phyloP scores from a whole-genome alignment of 768 basidiomycete genomes.

The Trametes coccinea region DNA sequence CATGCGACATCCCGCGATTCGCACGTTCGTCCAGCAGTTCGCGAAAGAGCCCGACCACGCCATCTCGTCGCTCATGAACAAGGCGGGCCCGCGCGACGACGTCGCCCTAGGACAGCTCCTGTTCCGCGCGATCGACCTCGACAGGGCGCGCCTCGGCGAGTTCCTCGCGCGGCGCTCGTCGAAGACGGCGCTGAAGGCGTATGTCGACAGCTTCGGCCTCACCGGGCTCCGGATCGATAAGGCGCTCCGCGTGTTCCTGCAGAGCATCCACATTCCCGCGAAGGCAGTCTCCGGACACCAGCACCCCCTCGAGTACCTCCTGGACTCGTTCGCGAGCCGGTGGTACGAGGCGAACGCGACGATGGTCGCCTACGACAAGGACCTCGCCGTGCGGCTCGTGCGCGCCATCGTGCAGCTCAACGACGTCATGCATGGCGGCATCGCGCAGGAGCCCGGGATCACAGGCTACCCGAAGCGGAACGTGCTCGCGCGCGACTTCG shows the following conservation, averaged over 20 bases:
- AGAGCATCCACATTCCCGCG: conserved; percentile 70
- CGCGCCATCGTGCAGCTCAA: conserved; percentile 86
- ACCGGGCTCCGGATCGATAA: conserved; percentile 81
- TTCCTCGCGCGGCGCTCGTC: conserved; percentile 78
- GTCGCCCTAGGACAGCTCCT: conserved; percentile 71
- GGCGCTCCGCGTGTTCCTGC: conserved; percentile 86
- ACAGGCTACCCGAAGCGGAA: conserved; percentile 56
- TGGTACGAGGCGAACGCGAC: conserved; percentile 91
- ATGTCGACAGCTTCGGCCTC: conserved; percentile 87
- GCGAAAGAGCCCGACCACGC: conserved; percentile 78
- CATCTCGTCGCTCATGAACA: conserved; percentile 66
- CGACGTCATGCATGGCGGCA: conserved; percentile 78
- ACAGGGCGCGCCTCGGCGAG: conserved; percentile 79
- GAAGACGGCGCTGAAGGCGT: conserved; percentile 76
- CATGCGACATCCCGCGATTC: conserved; percentile 61
- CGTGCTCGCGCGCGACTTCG: conserved; percentile 76
- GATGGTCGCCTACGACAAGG: conserved; percentile 78
- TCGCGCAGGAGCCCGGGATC: conserved; percentile 59
- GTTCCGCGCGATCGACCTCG: conserved; percentile 83
- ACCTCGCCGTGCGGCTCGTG: conserved; percentile 74
- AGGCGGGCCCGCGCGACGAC: conserved; percentile 62
- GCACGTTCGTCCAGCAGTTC: conserved; percentile 79
- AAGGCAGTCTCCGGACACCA: conserved; percentile 41
- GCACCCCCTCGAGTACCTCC: conserved; percentile 62
- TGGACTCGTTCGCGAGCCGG: conserved; percentile 81